Evolutionary conservation across 768 basidiomycete genomes (phyloP).

Genomic region (Suillus sp.): DNA sequence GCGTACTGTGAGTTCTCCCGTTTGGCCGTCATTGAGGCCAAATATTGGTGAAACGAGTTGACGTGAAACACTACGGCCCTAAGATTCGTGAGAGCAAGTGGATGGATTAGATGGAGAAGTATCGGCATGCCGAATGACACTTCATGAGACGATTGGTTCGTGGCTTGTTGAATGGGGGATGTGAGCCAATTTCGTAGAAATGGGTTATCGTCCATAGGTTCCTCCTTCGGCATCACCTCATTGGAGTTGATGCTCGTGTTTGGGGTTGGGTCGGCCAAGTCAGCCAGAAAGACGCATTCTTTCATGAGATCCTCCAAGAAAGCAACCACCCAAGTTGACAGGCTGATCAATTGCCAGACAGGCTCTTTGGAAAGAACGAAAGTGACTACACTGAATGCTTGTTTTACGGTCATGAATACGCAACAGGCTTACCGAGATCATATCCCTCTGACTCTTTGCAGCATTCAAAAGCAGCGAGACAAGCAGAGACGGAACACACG

Average conservation of each 20-base stretch:
- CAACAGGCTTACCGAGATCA: slow-evolving; percentile 54
- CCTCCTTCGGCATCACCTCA: slow-evolving; percentile 25
- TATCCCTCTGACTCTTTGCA: slow-evolving; percentile 63
- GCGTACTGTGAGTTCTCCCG: slow-evolving; percentile 68
- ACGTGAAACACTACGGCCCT: slow-evolving; percentile 54
- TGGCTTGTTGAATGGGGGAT: slow-evolving; percentile 32
- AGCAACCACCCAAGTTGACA: slow-evolving; percentile 61
- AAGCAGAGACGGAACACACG: slow-evolving; percentile 62
- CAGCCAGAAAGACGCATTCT: slow-evolving; percentile 43
- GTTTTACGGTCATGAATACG: background rate
- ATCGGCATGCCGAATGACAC: slow-evolving; percentile 38
- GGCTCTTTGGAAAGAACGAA: slow-evolving; percentile 46
- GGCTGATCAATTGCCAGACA: slow-evolving; percentile 69
- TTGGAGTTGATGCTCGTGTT: background rate
- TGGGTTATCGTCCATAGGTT: slow-evolving; percentile 31
- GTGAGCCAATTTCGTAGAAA: slow-evolving; percentile 28
- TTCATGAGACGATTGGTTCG: slow-evolving; percentile 16
- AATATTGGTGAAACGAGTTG: slow-evolving; percentile 54
- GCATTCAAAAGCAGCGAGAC: slow-evolving; percentile 64
- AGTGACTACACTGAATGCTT: slow-evolving; percentile 13
- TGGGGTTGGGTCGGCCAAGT: slow-evolving; percentile 20
- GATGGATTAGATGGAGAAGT: slow-evolving; percentile 65
- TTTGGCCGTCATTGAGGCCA: slow-evolving; percentile 55
- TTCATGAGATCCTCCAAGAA: slow-evolving; percentile 67
- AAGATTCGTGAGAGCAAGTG: slow-evolving; percentile 57